phyloP scores from a whole-genome alignment of 495 filamentous ascomycete genomes.

The Hypoxylon intermedium region DNA sequence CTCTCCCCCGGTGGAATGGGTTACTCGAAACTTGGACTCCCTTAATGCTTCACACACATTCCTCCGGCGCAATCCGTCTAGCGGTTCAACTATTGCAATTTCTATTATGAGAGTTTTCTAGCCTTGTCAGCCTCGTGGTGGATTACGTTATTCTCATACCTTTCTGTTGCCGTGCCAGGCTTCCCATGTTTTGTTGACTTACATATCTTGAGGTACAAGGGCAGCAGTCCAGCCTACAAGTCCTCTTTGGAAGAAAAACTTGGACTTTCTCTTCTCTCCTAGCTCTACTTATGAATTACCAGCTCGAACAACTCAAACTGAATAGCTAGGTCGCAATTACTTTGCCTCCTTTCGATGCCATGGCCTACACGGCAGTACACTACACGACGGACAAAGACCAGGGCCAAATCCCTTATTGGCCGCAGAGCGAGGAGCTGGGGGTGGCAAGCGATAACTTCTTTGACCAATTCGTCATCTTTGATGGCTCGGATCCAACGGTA shows the following conservation, averaged over 20 bases:
- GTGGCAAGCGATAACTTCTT: conserved; percentile 51
- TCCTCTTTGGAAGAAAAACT: conserved; percentile 23
- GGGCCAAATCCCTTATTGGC: conserved; percentile 43
- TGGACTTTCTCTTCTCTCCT: conserved; percentile 5
- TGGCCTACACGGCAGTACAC: conserved; percentile 43
- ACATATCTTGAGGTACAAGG: conserved; percentile 39
- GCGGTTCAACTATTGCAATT: conserved; percentile 39
- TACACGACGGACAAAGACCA: conserved; percentile 51
- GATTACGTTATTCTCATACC: conserved; percentile 40
- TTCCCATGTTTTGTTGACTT: conserved; percentile 47
- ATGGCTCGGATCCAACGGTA: conserved; percentile 35
- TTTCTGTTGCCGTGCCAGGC: conserved; percentile 45
- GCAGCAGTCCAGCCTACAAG: conserved; percentile 18
- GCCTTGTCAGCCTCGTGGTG: conserved; percentile 37
- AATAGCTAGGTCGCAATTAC: conserved; percentile 26
- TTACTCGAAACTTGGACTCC: conserved; percentile 20
- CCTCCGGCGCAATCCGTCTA: conserved; percentile 30
- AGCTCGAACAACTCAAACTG: conserved; percentile 13
- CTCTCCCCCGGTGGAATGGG: conserved; percentile 37
- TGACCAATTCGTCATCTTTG: conserved; percentile 57
- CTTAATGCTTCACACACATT: conserved; percentile 43
- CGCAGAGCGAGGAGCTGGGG: conserved; percentile 45
- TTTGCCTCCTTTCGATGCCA: conserved; percentile 29
- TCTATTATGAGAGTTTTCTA: conserved; percentile 36
- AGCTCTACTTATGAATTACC: conserved; percentile 9